phyloP scores from a whole-genome alignment of 225 moss, liverwort and hornwort species.

The Takakia lepidozioides region DNA sequence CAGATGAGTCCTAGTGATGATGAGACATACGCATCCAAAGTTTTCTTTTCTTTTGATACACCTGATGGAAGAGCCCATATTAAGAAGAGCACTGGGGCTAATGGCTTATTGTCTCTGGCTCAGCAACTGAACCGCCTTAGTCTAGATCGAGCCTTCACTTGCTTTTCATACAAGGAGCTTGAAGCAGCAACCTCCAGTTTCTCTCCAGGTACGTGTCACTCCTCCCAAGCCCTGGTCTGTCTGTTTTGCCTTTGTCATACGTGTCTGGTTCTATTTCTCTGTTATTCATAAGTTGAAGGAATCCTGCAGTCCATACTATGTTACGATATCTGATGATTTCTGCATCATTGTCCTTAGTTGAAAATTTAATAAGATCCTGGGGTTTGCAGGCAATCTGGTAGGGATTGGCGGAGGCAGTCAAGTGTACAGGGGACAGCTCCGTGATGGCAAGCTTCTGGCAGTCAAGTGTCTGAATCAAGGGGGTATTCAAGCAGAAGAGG shows the following conservation, averaged over 20 bases:
- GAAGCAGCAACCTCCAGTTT: slow-evolving; percentile 32
- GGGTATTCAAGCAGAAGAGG: slow-evolving; percentile 36
- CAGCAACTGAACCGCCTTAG: slow-evolving; percentile 14
- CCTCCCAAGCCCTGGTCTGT: too few relatives aligned
- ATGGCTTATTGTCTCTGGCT: slow-evolving; percentile 7
- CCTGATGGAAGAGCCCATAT: too few relatives aligned
- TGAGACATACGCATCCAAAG: background rate
- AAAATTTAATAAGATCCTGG: too few relatives aligned
- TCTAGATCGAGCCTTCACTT: slow-evolving; percentile 14
- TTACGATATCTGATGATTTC: too few relatives aligned
- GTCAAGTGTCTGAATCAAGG: slow-evolving; percentile 38
- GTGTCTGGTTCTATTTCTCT: too few relatives aligned
- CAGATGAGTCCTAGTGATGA: background rate
- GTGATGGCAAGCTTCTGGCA: slow-evolving; percentile 40
- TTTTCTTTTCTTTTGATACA: background rate
- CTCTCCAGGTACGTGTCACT: slow-evolving; percentile 34
- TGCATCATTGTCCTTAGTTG: too few relatives aligned
- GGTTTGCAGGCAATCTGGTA: slow-evolving; percentile 53
- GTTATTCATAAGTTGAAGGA: too few relatives aligned
- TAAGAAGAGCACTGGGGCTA: slow-evolving; percentile 2
- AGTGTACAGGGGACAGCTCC: slow-evolving; percentile 35
- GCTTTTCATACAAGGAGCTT: slow-evolving; percentile 23
- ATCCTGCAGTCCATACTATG: too few relatives aligned
- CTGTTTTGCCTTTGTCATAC: too few relatives aligned
- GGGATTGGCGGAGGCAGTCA: slow-evolving; percentile 58